Evolutionary conservation across 2,329 filamentous ascomycete species (phyloP), one percentile per base, ranked within the genome.

Genomic region (Pseudogymnoascus sp.): DNA sequence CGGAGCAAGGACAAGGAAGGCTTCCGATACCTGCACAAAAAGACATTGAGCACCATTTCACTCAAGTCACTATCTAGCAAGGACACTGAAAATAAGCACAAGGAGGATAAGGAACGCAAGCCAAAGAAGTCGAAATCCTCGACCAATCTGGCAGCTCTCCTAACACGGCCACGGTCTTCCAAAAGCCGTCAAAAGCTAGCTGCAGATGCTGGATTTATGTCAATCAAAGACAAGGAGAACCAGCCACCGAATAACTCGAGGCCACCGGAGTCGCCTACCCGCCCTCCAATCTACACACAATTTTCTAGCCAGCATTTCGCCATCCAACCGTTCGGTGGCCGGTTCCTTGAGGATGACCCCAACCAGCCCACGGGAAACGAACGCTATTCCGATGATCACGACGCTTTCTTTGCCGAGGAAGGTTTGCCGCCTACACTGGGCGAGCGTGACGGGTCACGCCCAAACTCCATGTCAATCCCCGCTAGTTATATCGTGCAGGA

Each of bases 111-210:
- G 58, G 65, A 73, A 9, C 78, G 78, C 61, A 88, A 87, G 69
- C 82, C 83, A 23, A 87, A 86, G 69, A 95, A 92, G 76, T 82
- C 82, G 35, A 95, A 92, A 72, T 95, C 92, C 0, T 82, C 88
- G 3, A 88, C 88, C 30, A 95, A 91, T 70, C 78, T 97, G n/a
- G 83, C 84, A 0, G 84, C 81, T 3, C 80, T 96, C 59, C 80
- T 96, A 58, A 84, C 84, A 60, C 85, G 87, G 60, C 83, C 85
- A 61, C 90, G 87, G 70, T 90, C 89, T 8, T 79, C 85, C 59
- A 89, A 85, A 68, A 86, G 83, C 64, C 73, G 87, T 21, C 81
- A 82, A 63, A 79, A 78, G 61, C 68, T 77, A 52, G 71, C 71
- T 12, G 75, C 74, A 33, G 80, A 82, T 10, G 80, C 83, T 5